Percentiles rank a stretch among this genome's conserved stretches.
Conservation (phyloP, 441 rosid species). For the Erysimum cheiri region DNA sequence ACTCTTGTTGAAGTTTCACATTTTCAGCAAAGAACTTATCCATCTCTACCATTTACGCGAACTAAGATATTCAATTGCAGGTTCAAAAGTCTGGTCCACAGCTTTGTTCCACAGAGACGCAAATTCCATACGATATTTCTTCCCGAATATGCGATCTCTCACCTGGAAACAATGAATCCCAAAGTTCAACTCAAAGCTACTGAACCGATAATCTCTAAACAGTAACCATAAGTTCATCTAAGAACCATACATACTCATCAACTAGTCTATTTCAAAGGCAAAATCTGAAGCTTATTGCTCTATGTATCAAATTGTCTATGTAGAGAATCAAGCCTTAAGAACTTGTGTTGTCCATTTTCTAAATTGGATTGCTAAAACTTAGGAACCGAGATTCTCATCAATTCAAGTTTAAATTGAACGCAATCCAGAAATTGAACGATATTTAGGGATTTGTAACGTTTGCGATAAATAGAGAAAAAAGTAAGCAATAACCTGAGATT, state of each 20-base stretch:
- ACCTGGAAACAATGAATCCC: constrained; percentile 47
- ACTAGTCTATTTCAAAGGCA: constrained; percentile 4
- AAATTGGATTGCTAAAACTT: not conserved
- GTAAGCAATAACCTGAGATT: constrained; percentile 36
- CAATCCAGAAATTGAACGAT: not conserved
- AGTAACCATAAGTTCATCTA: not conserved
- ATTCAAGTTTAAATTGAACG: not conserved
- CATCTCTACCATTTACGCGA: constrained; percentile 67
- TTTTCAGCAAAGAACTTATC: constrained; percentile 7
- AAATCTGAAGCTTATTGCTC: constrained; percentile 8
- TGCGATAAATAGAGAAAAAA: not conserved
- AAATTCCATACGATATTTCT: constrained; percentile 57
- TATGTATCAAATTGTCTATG: not conserved
- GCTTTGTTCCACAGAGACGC: constrained; percentile 83
- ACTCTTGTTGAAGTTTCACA: not conserved
- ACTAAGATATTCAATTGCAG: constrained; percentile 64
- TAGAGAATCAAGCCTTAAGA: not conserved
- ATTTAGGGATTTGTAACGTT: constrained; percentile 16
- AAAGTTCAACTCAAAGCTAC: not conserved
- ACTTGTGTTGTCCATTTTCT: too few species aligned
- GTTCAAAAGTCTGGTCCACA: constrained; percentile 79
- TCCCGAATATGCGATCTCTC: constrained; percentile 65
- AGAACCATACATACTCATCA: not conserved
- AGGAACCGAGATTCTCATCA: constrained; percentile 7
- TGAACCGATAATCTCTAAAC: not conserved